These are phyloP conservation scores for Colletotrichum eleusines DNA, from an alignment of 2,329 filamentous ascomycete genomes.

Conservation along the genomic window DNA sequence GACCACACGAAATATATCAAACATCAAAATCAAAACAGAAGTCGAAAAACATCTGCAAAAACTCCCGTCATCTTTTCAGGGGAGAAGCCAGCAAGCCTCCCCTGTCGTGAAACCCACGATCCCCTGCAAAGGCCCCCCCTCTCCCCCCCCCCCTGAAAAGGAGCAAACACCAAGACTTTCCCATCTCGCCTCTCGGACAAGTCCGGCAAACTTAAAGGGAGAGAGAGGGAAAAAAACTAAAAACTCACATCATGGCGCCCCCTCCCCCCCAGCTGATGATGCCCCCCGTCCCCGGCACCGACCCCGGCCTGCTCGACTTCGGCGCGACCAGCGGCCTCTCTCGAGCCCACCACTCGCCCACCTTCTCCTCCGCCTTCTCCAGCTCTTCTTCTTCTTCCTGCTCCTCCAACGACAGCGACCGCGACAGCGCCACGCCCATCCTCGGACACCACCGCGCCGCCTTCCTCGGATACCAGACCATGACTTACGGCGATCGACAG, in stretches of 20 bases:
- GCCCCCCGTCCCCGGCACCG: conserved; percentile 16
- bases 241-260: conserved; percentile 3
- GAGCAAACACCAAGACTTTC: not conserved
- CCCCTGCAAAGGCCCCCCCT: not conserved
- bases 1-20: not conserved
- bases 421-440: not conserved
- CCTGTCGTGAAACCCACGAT: conserved; percentile 5
- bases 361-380: not conserved
- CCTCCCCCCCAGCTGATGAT: conserved; percentile 9
- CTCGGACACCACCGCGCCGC: not conserved
- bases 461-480: not conserved
- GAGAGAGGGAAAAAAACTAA: too few species aligned
- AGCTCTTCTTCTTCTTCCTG: not conserved
- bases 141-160: too few species aligned
- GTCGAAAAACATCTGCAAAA: not conserved
- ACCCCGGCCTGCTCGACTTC: conserved; percentile 3
- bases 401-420: not conserved
- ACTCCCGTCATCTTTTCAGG: not conserved
- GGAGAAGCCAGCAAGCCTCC: not conserved
- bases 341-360: not conserved
- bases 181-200: conserved; percentile 5
- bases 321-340: not conserved
- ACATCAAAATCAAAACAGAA: not conserved
- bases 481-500: not conserved
- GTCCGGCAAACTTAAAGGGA: not conserved